Evolutionary conservation across 2,329 filamentous ascomycete species (phyloP).

Genomic region (Exophiala phaeomuriformis): DNA sequence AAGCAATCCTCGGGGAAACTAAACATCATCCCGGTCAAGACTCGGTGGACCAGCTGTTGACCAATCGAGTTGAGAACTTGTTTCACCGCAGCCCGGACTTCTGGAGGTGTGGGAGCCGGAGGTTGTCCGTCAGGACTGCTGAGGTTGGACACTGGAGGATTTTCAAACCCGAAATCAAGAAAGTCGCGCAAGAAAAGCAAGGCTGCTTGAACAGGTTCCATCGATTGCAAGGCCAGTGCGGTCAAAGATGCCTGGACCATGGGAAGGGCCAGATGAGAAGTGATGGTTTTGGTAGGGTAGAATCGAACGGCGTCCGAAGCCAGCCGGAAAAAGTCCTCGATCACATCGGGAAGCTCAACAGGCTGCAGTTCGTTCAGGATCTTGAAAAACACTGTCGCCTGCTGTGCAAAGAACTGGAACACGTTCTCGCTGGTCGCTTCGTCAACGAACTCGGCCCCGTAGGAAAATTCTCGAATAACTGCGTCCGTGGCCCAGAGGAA

Average conservation of each 20-base stretch:
- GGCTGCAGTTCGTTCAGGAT: constrained; percentile 79
- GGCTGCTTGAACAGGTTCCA: constrained; percentile 82
- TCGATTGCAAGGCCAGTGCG: constrained; percentile 79
- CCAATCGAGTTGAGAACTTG: constrained; percentile 64
- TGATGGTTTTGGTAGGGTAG: constrained; percentile 77
- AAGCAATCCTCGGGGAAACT: constrained; percentile 95
- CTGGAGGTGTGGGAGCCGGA: constrained; percentile 55
- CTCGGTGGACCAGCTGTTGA: constrained; percentile 72
- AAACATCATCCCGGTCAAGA: constrained; percentile 98
- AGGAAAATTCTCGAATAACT: constrained; percentile 89
- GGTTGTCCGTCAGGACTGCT: constrained; percentile 54
- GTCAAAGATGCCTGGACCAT: constrained; percentile 84
- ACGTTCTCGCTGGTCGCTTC: constrained; percentile 76
- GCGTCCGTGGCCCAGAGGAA: constrained; percentile 98
- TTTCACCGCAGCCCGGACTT: constrained; percentile 67
- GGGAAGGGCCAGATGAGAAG: constrained; percentile 67
- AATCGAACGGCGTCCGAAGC: constrained; percentile 87
- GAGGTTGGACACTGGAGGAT: constrained; percentile 50
- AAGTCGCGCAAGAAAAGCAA: constrained; percentile 90
- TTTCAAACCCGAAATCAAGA: constrained; percentile 76
- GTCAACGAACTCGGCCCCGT: constrained; percentile 78
- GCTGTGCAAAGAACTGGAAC: constrained; percentile 89
- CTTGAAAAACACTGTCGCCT: constrained; percentile 80
- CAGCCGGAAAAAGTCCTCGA: constrained; percentile 94
- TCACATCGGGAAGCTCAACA: constrained; percentile 72